These are phyloP conservation scores for Sordariomycetes sp. DNA, from an alignment of 2,329 filamentous ascomycete species.

Conservation along the genomic window DNA sequence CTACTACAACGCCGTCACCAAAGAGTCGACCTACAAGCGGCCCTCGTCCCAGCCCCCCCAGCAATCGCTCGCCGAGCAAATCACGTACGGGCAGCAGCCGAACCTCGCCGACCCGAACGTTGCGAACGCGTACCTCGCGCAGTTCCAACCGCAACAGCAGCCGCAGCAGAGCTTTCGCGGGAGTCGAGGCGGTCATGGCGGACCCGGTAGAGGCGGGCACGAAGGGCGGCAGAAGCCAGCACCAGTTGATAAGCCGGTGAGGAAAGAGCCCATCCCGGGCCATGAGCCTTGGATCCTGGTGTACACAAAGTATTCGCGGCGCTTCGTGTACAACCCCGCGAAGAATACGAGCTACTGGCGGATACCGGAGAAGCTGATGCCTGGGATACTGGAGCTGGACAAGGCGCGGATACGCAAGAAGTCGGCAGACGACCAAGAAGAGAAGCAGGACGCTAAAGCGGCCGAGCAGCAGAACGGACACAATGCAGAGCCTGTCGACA, in stretches of 20 bases:
- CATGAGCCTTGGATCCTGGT: constrained; percentile 85
- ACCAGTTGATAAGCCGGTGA: constrained; percentile 70
- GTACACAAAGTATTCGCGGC: constrained; percentile 80
- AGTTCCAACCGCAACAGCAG: constrained; percentile 32
- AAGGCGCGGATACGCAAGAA: constrained; percentile 58
- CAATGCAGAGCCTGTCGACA: constrained; percentile 11
- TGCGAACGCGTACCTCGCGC: constrained; percentile 53
- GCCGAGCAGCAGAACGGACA: not conserved
- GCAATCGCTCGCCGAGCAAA: constrained; percentile 15
- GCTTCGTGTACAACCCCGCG: constrained; percentile 81
- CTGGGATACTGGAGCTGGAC: constrained; percentile 65
- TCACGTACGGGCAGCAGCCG: constrained; percentile 14
- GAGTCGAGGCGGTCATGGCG: constrained; percentile 24
- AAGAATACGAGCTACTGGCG: constrained; percentile 93
- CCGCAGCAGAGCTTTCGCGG: constrained; percentile 22
- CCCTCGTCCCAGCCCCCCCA: constrained; percentile 34
- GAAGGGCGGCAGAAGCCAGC: constrained; percentile 56
- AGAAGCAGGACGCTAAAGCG: constrained; percentile 4
- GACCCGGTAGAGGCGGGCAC: constrained; percentile 42
- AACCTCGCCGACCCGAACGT: constrained; percentile 44
- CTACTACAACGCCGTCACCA: constrained; percentile 76
- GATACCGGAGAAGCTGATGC: constrained; percentile 79
- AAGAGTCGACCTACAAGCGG: constrained; percentile 79
- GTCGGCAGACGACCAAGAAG: constrained; percentile 17
- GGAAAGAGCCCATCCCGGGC: constrained; percentile 69